Percentiles rank a stretch among this genome's conserved stretches.
phyloP scores from a whole-genome alignment of 768 basidiomycete species.

The Termitomyces sp. region DNA sequence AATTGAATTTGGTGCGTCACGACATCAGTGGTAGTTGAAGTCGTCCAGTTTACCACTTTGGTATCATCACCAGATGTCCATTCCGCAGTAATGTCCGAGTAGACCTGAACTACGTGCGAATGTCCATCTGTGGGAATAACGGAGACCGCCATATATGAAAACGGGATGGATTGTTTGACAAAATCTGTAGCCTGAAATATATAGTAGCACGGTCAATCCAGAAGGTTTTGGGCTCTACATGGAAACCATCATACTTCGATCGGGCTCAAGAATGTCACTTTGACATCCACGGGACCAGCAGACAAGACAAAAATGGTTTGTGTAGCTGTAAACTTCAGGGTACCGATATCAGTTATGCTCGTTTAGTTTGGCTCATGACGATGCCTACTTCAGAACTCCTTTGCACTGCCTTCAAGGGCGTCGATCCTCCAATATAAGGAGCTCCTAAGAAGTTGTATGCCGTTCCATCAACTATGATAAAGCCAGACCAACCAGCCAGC shows the following conservation, averaged over 20 bases:
- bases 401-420: constrained; percentile 48
- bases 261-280: constrained; percentile 61
- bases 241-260: constrained; percentile 45
- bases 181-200: constrained; percentile 49
- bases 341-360: neutral
- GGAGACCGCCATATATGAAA: constrained; percentile 53
- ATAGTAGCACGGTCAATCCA: neutral
- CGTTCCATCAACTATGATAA: constrained; percentile 54
- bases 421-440: constrained; percentile 41
- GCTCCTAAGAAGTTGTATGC: constrained; percentile 56
- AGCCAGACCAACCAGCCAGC: constrained; percentile 65
- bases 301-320: constrained; percentile 61
- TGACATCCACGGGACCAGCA: constrained; percentile 62
- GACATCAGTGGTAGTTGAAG: constrained; percentile 18
- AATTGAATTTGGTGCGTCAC: constrained; percentile 14
- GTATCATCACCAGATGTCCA: constrained; percentile 20
- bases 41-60: constrained; percentile 50
- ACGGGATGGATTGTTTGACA: constrained; percentile 59
- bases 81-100: constrained; percentile 58
- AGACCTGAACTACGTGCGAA: constrained; percentile 49
- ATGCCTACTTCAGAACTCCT: constrained; percentile 42
- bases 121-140: constrained; percentile 45
- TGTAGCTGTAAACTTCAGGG: constrained; percentile 59
- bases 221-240: neutral
- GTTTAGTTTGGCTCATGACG: neutral